Conservation (phyloP, 129 eudicot species). For the Tagetes patula region DNA sequence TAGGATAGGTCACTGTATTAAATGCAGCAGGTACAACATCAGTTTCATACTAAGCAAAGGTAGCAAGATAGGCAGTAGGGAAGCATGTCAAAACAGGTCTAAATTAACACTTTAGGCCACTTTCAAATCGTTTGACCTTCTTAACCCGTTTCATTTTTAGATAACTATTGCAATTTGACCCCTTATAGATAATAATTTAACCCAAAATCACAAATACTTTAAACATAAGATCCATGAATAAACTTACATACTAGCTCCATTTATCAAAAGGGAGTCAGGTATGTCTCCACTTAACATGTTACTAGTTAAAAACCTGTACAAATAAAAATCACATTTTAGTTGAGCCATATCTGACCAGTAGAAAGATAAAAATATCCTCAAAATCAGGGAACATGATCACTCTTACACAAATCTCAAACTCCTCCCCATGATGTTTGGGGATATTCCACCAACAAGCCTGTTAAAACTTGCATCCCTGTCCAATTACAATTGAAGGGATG, state of each 20-base stretch:
- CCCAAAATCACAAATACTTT: conserved; percentile 1
- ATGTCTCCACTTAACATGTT: conserved; percentile 69
- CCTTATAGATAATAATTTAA: not conserved
- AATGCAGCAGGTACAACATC: not conserved
- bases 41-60: not conserved
- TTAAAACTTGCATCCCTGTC: conserved; percentile 54
- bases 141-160: not conserved
- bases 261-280: conserved; percentile 60
- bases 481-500: conserved; percentile 4
- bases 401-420: conserved; percentile 62
- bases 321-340: conserved; percentile 14
- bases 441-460: conserved; percentile 58
- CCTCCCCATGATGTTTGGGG: conserved; percentile 48
- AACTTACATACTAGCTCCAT: conserved; percentile 69
- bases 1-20: conserved; percentile 75
- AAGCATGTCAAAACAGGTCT: not conserved
- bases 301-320: conserved; percentile 60
- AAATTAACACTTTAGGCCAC: not conserved
- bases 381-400: not conserved
- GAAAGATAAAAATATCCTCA: not conserved
- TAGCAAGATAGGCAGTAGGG: not conserved
- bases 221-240: conserved; percentile 4
- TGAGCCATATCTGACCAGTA: conserved; percentile 10
- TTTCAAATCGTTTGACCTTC: not conserved
- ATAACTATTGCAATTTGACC: not conserved